These are phyloP conservation scores for Corylus avellana DNA, from an alignment of 306 rosid species.

Conservation along the genomic window DNA sequence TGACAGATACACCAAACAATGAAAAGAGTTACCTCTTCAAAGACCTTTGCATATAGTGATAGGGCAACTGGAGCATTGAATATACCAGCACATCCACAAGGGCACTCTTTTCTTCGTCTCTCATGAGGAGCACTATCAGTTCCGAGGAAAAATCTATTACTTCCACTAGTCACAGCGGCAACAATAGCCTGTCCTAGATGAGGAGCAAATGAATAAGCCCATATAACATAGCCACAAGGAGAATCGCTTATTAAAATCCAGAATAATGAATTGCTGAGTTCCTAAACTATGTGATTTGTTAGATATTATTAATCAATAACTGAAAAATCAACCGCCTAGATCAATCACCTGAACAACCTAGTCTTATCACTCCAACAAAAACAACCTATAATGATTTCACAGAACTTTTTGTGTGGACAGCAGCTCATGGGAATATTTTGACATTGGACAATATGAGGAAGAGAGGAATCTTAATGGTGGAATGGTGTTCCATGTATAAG, in stretches of 20 bases:
- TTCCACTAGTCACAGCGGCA: conserved; percentile 82
- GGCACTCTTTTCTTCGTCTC: conserved; percentile 62
- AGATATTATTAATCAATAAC: background rate
- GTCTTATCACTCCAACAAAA: background rate
- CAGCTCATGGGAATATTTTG: no score
- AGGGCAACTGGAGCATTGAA: conserved; percentile 82
- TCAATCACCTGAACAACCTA: background rate
- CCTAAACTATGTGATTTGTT: background rate
- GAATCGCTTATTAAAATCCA: background rate
- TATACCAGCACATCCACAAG: conserved; percentile 95
- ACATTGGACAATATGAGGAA: no score
- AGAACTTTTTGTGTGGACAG: no score
- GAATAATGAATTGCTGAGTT: background rate
- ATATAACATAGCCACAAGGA: conserved; percentile 14
- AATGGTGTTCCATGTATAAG: no score
- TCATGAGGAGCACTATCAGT: conserved; percentile 98
- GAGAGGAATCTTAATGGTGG: no score
- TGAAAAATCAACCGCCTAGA: background rate
- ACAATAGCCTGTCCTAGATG: conserved; percentile 73
- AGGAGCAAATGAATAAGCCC: conserved; percentile 12
- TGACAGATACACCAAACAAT: conserved; percentile 7
- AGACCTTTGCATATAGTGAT: conserved; percentile 81
- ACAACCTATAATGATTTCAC: background rate
- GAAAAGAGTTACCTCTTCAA: conserved; percentile 72
- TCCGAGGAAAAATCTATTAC: conserved; percentile 83